Evolutionary conservation across 2,329 filamentous ascomycete species (phyloP).

Genomic region (Epichloe elymi): DNA sequence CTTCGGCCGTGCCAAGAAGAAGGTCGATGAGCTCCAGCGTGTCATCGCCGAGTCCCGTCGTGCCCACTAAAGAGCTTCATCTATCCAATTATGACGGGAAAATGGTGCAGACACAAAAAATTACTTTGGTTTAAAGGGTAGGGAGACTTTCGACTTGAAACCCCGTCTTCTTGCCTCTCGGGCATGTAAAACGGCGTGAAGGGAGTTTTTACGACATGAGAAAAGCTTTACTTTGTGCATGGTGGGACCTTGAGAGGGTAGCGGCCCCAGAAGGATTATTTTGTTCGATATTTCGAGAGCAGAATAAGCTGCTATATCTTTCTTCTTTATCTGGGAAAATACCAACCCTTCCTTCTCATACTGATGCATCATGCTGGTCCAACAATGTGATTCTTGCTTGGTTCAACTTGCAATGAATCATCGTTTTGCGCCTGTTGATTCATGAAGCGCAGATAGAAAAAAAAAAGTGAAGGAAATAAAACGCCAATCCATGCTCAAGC

Average conservation of each 20-base stretch:
- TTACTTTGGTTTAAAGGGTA: not conserved
- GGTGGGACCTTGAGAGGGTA: not conserved
- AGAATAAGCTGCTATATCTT: slow-evolving; percentile 2
- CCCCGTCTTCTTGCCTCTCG: not conserved
- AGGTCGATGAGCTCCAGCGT: slow-evolving; percentile 98
- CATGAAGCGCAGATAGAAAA: not conserved
- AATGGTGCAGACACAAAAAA: not conserved
- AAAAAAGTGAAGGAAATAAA: not conserved
- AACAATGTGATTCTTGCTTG: too few species aligned
- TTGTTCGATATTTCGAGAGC: not conserved
- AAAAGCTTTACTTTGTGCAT: not conserved
- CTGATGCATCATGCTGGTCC: not conserved
- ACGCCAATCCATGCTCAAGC: slow-evolving; percentile 1
- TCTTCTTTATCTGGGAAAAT: not conserved
- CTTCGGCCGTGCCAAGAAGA: slow-evolving; percentile 96
- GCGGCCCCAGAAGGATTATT: slow-evolving; percentile 2
- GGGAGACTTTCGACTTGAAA: not conserved
- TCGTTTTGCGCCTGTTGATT: not conserved
- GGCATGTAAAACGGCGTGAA: slow-evolving; percentile 4
- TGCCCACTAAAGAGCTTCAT: slow-evolving; percentile 36
- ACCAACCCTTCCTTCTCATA: slow-evolving; percentile 1
- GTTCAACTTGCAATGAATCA: not conserved
- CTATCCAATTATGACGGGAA: not conserved
- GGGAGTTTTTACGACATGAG: not conserved
- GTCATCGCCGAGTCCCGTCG: slow-evolving; percentile 93